A percentile compares a stretch with the other conserved stretches of the same genome.
Evolutionary conservation across 495 filamentous ascomycete genomes (phyloP).

Genomic region (Podospora bellae-mahoneyi): DNA sequence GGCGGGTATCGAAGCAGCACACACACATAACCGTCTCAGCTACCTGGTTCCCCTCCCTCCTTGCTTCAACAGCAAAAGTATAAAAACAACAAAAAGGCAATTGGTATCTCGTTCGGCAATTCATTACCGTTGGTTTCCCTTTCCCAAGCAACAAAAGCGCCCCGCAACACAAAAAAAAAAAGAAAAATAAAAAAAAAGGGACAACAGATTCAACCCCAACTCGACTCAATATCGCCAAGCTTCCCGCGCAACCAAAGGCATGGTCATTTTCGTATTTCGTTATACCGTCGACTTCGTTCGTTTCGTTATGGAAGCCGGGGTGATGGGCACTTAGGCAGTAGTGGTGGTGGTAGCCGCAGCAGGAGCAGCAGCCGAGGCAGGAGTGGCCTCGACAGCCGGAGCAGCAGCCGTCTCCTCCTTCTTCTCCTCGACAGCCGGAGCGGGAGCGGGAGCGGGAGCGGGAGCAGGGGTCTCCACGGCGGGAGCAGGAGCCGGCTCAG

Average conservation of each 20-base stretch:
- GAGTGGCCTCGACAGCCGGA: slow-evolving; percentile 18
- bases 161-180: background rate
- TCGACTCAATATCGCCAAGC: background rate
- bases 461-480: slow-evolving; percentile 15
- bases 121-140: slow-evolving; percentile 8
- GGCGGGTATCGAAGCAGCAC: background rate
- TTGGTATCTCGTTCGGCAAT: slow-evolving; percentile 17
- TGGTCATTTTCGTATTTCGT: background rate
- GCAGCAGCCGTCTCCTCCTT: slow-evolving; percentile 21
- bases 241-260: background rate
- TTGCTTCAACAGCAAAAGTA: slow-evolving; percentile 2
- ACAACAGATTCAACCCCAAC: background rate
- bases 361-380: slow-evolving; percentile 14
- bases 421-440: slow-evolving; percentile 21
- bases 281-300: slow-evolving; percentile 2
- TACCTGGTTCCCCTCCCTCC: background rate
- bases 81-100: slow-evolving; percentile 14
- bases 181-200: background rate
- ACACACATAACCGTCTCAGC: background rate
- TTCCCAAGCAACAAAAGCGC: slow-evolving; percentile 5
- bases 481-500: slow-evolving; percentile 7
- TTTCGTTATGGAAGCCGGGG: background rate
- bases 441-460: slow-evolving; percentile 7
- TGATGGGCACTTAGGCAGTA: slow-evolving; percentile 9
- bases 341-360: slow-evolving; percentile 18